Evolutionary conservation across 495 filamentous ascomycete species (phyloP).

Genomic region (Podospora appendiculata): DNA sequence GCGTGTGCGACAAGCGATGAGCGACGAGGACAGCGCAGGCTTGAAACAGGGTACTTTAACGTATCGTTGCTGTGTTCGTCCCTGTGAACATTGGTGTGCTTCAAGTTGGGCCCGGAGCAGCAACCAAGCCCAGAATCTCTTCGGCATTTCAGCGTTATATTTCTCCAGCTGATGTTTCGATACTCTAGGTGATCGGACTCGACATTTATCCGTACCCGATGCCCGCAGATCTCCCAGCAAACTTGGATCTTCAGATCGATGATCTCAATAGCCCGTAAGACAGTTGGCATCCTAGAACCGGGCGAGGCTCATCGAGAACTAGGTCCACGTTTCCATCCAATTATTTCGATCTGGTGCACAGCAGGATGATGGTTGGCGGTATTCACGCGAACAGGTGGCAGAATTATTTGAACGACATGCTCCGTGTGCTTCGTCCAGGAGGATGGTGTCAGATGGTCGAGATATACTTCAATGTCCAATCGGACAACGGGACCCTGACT

Average conservation of each 20-base stretch:
- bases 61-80: too few species aligned
- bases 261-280: conserved; percentile 63
- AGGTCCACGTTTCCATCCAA: conserved; percentile 68
- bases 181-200: conserved; percentile 66
- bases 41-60: too few species aligned
- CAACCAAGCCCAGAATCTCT: too few species aligned
- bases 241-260: conserved; percentile 71
- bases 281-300: background rate
- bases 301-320: conserved; percentile 4
- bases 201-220: conserved; percentile 72
- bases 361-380: conserved; percentile 68
- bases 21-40: too few species aligned
- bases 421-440: conserved; percentile 44
- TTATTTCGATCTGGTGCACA: conserved; percentile 87
- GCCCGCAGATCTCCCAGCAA: conserved; percentile 59
- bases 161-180: conserved; percentile 1
- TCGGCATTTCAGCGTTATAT: too few species aligned
- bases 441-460: conserved; percentile 94
- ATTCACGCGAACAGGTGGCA: conserved; percentile 72
- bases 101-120: too few species aligned
- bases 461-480: conserved; percentile 81
- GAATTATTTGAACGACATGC: conserved; percentile 71
- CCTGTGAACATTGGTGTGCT: too few species aligned
- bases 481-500: conserved; percentile 77
- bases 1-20: too few species aligned